Conservation (phyloP, 2,329 filamentous ascomycete genomes). For the Harringtonia aguacate region DNA sequence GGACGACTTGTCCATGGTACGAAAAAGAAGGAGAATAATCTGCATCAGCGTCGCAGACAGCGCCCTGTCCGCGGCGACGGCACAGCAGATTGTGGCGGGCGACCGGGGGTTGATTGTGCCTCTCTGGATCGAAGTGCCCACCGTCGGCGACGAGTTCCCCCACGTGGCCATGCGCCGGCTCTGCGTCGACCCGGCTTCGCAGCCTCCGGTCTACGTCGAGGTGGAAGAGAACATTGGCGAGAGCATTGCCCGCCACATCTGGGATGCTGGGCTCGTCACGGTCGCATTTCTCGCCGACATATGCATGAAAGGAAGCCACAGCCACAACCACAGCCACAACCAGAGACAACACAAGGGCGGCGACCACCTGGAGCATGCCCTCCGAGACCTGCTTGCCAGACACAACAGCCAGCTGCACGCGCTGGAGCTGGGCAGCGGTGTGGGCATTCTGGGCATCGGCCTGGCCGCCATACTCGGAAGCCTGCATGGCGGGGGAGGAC, state of each 20-base stretch:
- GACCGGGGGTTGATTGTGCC: slow-evolving; percentile 30
- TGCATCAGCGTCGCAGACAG: slow-evolving; percentile 5
- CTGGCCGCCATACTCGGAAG: slow-evolving; percentile 21
- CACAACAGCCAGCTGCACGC: slow-evolving; percentile 25
- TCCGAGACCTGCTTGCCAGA: slow-evolving; percentile 13
- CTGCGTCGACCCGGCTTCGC: slow-evolving; percentile 7
- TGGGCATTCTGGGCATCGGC: slow-evolving; percentile 44
- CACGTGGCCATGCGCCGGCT: slow-evolving; percentile 22
- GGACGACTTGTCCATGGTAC: background rate
- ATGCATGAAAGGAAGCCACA: slow-evolving; percentile 2
- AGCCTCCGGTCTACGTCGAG: slow-evolving; percentile 20
- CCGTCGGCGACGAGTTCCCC: slow-evolving; percentile 1
- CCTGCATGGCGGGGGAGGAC: background rate
- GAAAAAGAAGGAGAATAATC: slow-evolving; percentile 1
- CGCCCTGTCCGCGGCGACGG: slow-evolving; percentile 11
- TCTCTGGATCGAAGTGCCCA: slow-evolving; percentile 25
- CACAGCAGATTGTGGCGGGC: slow-evolving; percentile 13
- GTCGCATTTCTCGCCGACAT: slow-evolving; percentile 23
- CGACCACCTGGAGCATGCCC: background rate
- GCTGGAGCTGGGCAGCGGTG: slow-evolving; percentile 45
- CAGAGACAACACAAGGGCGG: no score
- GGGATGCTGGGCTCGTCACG: slow-evolving; percentile 44
- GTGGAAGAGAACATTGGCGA: slow-evolving; percentile 48
- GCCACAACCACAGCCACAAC: background rate
- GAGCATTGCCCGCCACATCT: slow-evolving; percentile 48